Evolutionary conservation across 352 stramenopile genomes (phyloP).

Genomic region (Pythium volutum): DNA sequence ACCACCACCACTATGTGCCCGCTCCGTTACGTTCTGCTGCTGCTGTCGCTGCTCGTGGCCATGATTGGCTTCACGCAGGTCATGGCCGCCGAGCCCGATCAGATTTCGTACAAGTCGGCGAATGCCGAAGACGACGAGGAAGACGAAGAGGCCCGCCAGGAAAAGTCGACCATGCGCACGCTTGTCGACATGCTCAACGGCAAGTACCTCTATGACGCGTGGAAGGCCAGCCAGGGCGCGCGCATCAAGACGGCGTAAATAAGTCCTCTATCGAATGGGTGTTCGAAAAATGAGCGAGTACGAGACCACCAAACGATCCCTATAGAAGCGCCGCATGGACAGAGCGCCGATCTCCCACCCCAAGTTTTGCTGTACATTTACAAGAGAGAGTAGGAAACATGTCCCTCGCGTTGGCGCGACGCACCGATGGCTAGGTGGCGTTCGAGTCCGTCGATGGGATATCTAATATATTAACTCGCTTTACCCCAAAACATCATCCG

Average conservation of each 20-base stretch:
- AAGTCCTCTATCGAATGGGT: too few relatives aligned
- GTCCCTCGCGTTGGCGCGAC: background rate
- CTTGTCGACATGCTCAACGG: slow-evolving; percentile 87
- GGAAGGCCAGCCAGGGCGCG: slow-evolving; percentile 50
- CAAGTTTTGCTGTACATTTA: background rate
- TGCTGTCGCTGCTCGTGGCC: slow-evolving; percentile 80
- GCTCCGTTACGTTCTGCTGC: slow-evolving; percentile 82
- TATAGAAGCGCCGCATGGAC: too few relatives aligned
- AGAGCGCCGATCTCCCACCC: too few relatives aligned
- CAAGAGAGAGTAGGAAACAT: background rate
- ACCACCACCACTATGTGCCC: slow-evolving; percentile 53
- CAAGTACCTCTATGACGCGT: slow-evolving; percentile 86
- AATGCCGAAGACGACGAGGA: slow-evolving; percentile 49
- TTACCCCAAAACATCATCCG: background rate
- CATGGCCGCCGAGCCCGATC: slow-evolving; percentile 66
- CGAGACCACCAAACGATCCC: too few relatives aligned
- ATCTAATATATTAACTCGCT: slow-evolving; percentile 3
- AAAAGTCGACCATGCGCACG: slow-evolving; percentile 62
- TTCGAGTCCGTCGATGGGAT: background rate
- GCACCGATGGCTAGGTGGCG: background rate
- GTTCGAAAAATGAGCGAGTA: too few relatives aligned
- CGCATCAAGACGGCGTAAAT: slow-evolving; percentile 54
- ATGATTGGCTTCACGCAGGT: slow-evolving; percentile 82
- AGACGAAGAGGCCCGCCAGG: slow-evolving; percentile 24
- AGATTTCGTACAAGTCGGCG: slow-evolving; percentile 38